Evolutionary conservation across 768 basidiomycete genomes (phyloP).

Genomic region (Obba rivulosa): DNA sequence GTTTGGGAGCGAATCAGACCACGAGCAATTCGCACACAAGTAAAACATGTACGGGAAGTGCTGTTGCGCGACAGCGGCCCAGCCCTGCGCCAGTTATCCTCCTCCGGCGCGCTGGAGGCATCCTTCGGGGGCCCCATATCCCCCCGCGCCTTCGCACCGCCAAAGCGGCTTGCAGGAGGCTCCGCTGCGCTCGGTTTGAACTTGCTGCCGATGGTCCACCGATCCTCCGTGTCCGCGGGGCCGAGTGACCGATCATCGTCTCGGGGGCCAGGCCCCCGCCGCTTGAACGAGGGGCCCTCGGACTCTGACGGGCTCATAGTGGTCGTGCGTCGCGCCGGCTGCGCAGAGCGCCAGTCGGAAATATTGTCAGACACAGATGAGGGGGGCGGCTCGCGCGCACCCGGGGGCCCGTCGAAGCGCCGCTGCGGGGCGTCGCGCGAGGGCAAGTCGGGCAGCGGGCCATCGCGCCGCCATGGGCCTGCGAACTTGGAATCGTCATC

Average conservation of each 20-base stretch:
- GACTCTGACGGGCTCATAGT: conserved; percentile 33
- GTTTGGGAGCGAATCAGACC: not conserved
- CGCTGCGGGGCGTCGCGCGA: conserved; percentile 62
- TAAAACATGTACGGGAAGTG: conserved; percentile 54
- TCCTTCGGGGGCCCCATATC: conserved; percentile 54
- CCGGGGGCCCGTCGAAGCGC: conserved; percentile 53
- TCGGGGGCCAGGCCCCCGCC: conserved; percentile 53
- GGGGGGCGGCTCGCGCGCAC: conserved; percentile 33
- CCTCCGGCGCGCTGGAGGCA: conserved; percentile 35
- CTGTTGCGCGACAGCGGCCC: conserved; percentile 41
- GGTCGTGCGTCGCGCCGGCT: conserved; percentile 29
- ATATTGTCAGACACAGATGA: conserved; percentile 55
- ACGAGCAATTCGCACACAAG: conserved; percentile 7
- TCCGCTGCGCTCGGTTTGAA: conserved; percentile 54
- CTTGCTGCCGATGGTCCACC: conserved; percentile 70
- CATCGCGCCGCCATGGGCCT: conserved; percentile 81
- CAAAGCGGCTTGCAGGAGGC: conserved; percentile 35
- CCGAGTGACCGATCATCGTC: conserved; percentile 32
- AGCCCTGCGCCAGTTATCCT: conserved; percentile 67
- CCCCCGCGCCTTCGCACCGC: conserved; percentile 42
- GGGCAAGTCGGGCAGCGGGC: conserved; percentile 70
- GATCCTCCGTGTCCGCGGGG: conserved; percentile 72
- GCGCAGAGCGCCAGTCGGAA: conserved; percentile 68
- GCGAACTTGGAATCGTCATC: conserved; percentile 82
- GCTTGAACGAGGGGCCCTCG: conserved; percentile 42